Base-by-base conservation (phyloP, 345 rosid species). In the Cardamine occulta region DNA sequence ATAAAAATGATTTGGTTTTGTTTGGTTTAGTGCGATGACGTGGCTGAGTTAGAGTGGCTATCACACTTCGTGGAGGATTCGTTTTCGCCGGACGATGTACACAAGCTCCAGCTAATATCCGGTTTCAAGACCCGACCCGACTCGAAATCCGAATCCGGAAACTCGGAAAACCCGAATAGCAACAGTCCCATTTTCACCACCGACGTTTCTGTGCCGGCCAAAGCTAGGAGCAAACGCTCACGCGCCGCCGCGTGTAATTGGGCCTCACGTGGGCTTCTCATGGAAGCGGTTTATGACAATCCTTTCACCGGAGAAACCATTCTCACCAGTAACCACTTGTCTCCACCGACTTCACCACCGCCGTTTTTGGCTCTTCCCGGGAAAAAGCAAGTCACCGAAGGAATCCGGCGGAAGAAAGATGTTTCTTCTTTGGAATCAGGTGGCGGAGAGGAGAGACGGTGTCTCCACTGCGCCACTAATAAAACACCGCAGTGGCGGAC, bases 1-100 rank as follows among this genome's bases (percentile, higher is more conserved):
- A 3, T 51, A 3, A 68, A 68, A 19, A 47, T 65, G 18, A 11
- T 31, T n/a, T 29, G 62, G 19, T 58, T 58, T 17, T 59, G 8
- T 58, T 58, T 57, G 21, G 21, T 58, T 66, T 81, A 93, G 98
- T 88, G 82, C 19, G 99, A 96, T 56, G 99, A 96, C 64, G 79
- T 91, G 76, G 99, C 96, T 57, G 97, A 96, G 88, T 85, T 96
- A 10, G 99, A 93, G 82, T 96, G 99, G 99, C 77, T 96, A 18
- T 96, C 99, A 4, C 91, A 89, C 79, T 81, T 96, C 78, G 96
- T 85, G 67, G 99, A 96, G 73, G 98, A 96, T 77, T 93, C 99
- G 12, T 93, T 93, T 79, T 90, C 99, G 35, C 85, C 91, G 75
- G 97, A 96, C 58, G 99, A 93, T 77, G 60, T 87, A 79, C 88